Conservation (phyloP, 768 basidiomycete species). For the Kwoniella dejecticola region DNA sequence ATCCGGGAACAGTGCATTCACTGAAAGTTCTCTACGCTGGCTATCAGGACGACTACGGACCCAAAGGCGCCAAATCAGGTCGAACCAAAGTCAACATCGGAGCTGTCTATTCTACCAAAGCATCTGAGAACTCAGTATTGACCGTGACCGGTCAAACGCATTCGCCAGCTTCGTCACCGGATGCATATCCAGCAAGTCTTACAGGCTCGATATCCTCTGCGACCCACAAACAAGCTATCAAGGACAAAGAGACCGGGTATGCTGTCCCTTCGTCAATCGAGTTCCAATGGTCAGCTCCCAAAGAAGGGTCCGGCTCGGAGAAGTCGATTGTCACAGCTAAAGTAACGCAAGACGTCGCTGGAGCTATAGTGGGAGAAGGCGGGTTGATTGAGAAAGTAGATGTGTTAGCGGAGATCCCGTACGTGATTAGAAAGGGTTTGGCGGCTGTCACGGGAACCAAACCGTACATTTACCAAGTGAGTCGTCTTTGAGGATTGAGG, state of each 20-base stretch:
- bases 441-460: slow-evolving; percentile 91
- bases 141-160: slow-evolving; percentile 49
- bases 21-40: too few species aligned
- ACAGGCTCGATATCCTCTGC: slow-evolving; percentile 41
- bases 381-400: slow-evolving; percentile 65
- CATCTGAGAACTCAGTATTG: slow-evolving; percentile 23
- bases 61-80: slow-evolving; percentile 75
- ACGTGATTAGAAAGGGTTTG: slow-evolving; percentile 85
- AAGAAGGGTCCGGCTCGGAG: slow-evolving; percentile 54
- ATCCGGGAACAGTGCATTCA: too few species aligned
- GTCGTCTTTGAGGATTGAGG: slow-evolving; percentile 40
- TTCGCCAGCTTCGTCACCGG: slow-evolving; percentile 12
- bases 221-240: slow-evolving; percentile 61
- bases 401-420: slow-evolving; percentile 90
- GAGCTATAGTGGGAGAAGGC: slow-evolving; percentile 59
- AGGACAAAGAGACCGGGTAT: slow-evolving; percentile 83
- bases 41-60: slow-evolving; percentile 67
- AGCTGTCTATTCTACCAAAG: slow-evolving; percentile 31
- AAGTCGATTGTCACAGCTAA: slow-evolving; percentile 42
- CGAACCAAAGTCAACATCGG: slow-evolving; percentile 84
- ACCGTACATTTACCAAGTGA: slow-evolving; percentile 89
- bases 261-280: slow-evolving; percentile 67
- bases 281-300: slow-evolving; percentile 78
- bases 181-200: slow-evolving; percentile 16
- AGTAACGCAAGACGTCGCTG: slow-evolving; percentile 63